phyloP scores from a whole-genome alignment of 352 stramenopile genomes.

The Globisporangium uncinulatum region DNA sequence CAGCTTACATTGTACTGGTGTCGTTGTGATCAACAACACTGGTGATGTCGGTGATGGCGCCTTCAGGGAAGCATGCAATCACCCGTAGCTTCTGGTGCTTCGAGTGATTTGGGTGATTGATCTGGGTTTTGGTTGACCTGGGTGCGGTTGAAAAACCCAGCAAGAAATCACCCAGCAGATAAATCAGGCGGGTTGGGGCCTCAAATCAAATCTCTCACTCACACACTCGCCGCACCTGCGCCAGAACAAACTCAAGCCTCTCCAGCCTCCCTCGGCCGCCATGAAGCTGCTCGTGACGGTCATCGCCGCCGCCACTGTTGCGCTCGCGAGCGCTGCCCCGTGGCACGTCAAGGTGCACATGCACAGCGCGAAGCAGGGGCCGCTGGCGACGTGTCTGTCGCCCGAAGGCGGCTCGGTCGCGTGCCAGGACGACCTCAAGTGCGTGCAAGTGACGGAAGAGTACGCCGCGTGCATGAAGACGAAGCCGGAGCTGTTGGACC shows the following conservation, averaged over 20 bases:
- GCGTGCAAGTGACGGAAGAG: constrained; percentile 1
- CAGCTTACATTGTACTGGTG: too few relatives aligned
- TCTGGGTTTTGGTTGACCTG: too few relatives aligned
- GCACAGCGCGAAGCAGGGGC: constrained; percentile 8
- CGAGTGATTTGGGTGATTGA: too few relatives aligned
- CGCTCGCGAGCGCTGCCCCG: background rate
- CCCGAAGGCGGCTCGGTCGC: background rate
- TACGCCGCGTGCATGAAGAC: constrained; percentile 10
- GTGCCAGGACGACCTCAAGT: constrained; percentile 6
- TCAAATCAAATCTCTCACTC: too few relatives aligned
- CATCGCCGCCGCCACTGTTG: background rate
- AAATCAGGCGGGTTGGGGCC: too few relatives aligned
- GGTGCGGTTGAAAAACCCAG: too few relatives aligned
- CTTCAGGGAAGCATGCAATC: too few relatives aligned
- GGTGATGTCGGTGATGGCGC: too few relatives aligned
- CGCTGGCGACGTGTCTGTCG: constrained; percentile 1
- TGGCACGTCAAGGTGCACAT: constrained; percentile 10
- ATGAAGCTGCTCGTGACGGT: background rate
- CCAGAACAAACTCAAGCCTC: background rate
- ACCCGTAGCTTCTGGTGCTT: too few relatives aligned
- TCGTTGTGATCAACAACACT: too few relatives aligned
- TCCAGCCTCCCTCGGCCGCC: background rate
- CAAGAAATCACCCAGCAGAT: too few relatives aligned
- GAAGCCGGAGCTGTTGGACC: constrained; percentile 5
- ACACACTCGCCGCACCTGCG: too few relatives aligned